Evolutionary conservation across 106 monocot species (phyloP), one percentile per base, ranked within the genome.

Genomic region (Ottelia alismoides): DNA sequence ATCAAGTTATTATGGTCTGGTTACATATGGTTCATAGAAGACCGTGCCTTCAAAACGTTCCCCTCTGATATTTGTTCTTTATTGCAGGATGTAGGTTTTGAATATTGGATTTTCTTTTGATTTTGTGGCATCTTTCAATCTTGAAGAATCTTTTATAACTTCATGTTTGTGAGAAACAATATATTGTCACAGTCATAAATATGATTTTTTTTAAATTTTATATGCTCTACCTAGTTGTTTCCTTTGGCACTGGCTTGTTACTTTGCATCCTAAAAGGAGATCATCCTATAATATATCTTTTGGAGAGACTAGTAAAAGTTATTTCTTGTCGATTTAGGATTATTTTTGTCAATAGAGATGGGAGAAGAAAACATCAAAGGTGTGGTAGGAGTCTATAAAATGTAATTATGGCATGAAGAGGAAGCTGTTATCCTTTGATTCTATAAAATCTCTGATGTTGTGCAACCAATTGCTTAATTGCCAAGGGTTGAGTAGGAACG

Each of bases 321-420:
- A 73, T 70, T 64, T 71, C 32, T 66, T 56, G 50, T 53, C 45
- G 52, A 63, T 52, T 64, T 49, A 22, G 50, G 59, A 56, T 65
- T 52, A 22, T 51, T 64, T 76, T 61, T 51, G 29, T 49, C 21
- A 51, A 28, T 57, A 77, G 58, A 74, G 58, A 87, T 87, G 81
- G 71, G 71, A 62, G 61, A 2, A 44, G 63, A 22, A 62, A 71
- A 74, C 65, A 69, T n/a, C 0, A 78, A 75, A 78, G 72, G 62
- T 60, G 59, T 78, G 65, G 71, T 77, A 27, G 78, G 70, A 68
- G 31, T 27, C 59, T 16, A 53, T 44, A 47, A 55, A 23, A 20
- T n/a, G 28, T 46, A 11, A 19, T 23, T 24, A 24, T 58, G 24
- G 35, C 67, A 48, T 74, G 16, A 81, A 75, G 60, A 68, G 61